Base-by-base conservation (phyloP, 768 basidiomycete species). In the Brasilioporus rufonigricans region DNA sequence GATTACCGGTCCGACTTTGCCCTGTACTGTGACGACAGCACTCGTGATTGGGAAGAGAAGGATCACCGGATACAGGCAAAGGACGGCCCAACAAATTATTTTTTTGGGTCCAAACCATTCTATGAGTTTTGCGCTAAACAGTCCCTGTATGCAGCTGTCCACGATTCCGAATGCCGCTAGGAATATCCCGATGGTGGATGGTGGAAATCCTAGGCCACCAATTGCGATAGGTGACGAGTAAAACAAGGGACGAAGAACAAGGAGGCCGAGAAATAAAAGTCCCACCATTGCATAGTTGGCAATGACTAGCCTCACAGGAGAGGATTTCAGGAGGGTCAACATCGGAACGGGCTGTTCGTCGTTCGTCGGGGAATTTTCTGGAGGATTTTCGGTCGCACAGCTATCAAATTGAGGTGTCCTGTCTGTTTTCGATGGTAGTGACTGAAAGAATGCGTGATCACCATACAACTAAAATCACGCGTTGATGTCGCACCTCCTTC, bases 21-120 rank as follows among this genome's bases (percentile, higher is more conserved):
- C 68, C 13, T 61, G 58, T 24, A 31, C 31, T n/a, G 62, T 65
- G n/a, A 78, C 76, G 10, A 76, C 47, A 8, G 73, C 54, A 58
- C 73, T 80, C 59, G 78, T 77, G 19, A 77, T 46, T 0, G 82
- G 82, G 61, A 82, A 80, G 27, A 75, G 47, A 27, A 71, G 59
- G 48, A 76, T 64, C 69, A 76, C 56, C 0, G 75, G 75, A 31
- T 75, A 64, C 49, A 74, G 76, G 3, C 66, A 67, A 2, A 69
- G 55, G 51, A 80, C 58, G 11, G 74, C 74, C 32, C 57, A 44
- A 45, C 76, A 66, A 51, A 81, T 79, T 11, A 79, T 52, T 8
- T 53, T 64, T 55, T 74, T 75, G 14, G 73, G 73, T 31, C 24
- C 48, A 29, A 43, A 18, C 40, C 40, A 24, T 41, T 33, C 16